phyloP scores from a whole-genome alignment of 2,329 filamentous ascomycete genomes.

The Aspergillus fructus region DNA sequence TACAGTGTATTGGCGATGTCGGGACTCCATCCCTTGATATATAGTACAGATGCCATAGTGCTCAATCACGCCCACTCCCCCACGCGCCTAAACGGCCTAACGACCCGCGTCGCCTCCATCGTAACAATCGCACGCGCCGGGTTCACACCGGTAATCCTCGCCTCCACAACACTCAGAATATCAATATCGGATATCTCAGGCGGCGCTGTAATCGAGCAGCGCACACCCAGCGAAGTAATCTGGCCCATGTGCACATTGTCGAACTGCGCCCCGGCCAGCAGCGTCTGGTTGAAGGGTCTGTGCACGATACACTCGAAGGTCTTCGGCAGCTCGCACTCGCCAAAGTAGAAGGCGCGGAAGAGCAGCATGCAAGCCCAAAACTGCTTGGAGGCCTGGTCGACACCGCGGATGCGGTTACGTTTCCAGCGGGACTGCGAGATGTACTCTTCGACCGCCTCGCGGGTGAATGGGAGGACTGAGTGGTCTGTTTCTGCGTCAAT shows the following conservation, averaged over 20 bases:
- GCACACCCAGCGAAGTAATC: conserved; percentile 33
- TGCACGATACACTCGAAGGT: conserved; percentile 43
- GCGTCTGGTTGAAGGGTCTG: conserved; percentile 23
- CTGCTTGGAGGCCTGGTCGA: conserved; percentile 35
- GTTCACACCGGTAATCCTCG: conserved; percentile 34
- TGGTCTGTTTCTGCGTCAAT: conserved; percentile 31
- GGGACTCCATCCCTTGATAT: background rate
- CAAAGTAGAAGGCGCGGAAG: conserved; percentile 58
- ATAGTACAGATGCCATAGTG: background rate
- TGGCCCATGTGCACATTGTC: conserved; percentile 26
- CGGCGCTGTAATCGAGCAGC: conserved; percentile 29
- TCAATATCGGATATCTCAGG: conserved; percentile 26
- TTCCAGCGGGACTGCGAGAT: conserved; percentile 46
- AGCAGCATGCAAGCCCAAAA: conserved; percentile 57
- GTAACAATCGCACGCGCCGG: conserved; percentile 31
- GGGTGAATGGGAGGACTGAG: conserved; percentile 51
- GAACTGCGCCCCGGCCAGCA: conserved; percentile 21
- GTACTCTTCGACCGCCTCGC: conserved; percentile 48
- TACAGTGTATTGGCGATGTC: background rate
- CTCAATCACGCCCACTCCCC: conserved; percentile 29
- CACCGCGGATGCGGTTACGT: conserved; percentile 41
- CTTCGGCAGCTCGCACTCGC: conserved; percentile 51
- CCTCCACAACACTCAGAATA: conserved; percentile 35
- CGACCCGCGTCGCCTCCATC: conserved; percentile 33
- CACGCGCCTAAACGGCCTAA: conserved; percentile 33